phyloP scores from a whole-genome alignment of 805 yeast species.

The Nakazawaea sp. region DNA sequence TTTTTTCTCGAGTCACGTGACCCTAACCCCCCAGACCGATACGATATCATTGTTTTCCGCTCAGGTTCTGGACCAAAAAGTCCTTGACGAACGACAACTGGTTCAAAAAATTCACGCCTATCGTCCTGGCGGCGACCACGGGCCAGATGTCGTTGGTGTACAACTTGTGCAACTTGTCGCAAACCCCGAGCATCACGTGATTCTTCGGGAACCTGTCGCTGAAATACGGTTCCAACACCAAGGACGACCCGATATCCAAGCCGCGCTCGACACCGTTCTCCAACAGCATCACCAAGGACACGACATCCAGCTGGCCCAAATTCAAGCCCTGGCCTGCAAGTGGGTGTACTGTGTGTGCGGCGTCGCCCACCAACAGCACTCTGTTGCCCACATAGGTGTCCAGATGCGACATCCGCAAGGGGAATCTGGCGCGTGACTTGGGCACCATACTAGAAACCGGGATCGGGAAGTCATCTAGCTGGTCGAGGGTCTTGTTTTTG shows the following conservation, averaged over 20 bases:
- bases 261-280: conserved; percentile 73
- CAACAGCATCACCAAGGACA: conserved; percentile 57
- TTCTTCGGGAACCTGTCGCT: conserved; percentile 76
- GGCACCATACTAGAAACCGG: conserved; percentile 52
- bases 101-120: conserved; percentile 71
- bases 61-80: conserved; percentile 49
- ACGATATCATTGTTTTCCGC: conserved; percentile 18
- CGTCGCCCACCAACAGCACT: conserved; percentile 94
- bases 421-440: conserved; percentile 78
- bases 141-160: conserved; percentile 72
- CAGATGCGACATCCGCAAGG: conserved; percentile 82
- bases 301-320: conserved; percentile 95
- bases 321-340: conserved; percentile 96
- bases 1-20: conserved; percentile 3
- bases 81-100: conserved; percentile 59
- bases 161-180: conserved; percentile 86
- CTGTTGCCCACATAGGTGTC: conserved; percentile 82
- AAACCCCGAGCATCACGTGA: conserved; percentile 76
- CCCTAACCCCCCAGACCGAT: neutral
- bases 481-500: conserved; percentile 26
- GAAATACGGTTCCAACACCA: conserved; percentile 84
- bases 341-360: conserved; percentile 97
- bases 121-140: conserved; percentile 63
- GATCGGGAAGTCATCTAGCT: conserved; percentile 57
- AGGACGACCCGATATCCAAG: conserved; percentile 74